These are phyloP conservation scores for Syzygium oleosum DNA, from an alignment of 345 rosid species.

Conservation along the genomic window DNA sequence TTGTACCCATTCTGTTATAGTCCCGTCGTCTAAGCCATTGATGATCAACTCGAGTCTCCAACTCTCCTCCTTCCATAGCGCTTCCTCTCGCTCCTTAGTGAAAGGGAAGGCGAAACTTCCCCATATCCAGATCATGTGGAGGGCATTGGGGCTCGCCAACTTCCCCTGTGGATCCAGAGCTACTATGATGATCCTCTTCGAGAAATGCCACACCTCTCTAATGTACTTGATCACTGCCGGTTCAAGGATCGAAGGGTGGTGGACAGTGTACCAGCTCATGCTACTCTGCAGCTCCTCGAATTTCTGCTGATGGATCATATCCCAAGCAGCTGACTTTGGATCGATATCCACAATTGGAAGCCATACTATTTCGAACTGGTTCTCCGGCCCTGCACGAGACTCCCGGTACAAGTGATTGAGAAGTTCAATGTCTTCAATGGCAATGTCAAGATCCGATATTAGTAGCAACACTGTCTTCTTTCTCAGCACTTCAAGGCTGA, in stretches of 20 bases:
- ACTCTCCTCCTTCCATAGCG: constrained; percentile 13
- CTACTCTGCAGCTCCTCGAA: constrained; percentile 8
- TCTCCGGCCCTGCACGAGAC: not conserved
- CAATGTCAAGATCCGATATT: constrained; percentile 23
- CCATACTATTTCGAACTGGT: constrained; percentile 31
- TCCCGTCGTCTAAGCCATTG: constrained; percentile 1
- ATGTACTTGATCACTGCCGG: constrained; percentile 18
- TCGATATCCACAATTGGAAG: constrained; percentile 26
- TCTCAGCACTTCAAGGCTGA: constrained; percentile 12
- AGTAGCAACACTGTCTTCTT: constrained; percentile 18
- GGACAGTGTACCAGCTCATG: constrained; percentile 25
- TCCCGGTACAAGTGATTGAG: constrained; percentile 16
- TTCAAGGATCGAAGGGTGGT: constrained; percentile 18
- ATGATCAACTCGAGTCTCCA: constrained; percentile 17
- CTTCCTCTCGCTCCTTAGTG: constrained; percentile 9
- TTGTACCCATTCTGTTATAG: constrained; percentile 14
- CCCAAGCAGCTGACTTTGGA: constrained; percentile 13
- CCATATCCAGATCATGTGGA: constrained; percentile 25
- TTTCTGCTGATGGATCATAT: constrained; percentile 5
- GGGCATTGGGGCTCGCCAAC: constrained; percentile 6
- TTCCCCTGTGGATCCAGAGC: constrained; percentile 19
- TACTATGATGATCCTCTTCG: constrained; percentile 14
- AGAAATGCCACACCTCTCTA: constrained; percentile 16
- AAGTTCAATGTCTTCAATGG: constrained; percentile 16
- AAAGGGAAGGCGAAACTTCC: constrained; percentile 14